phyloP scores from a whole-genome alignment of 106 monocot genomes.

The Dendrobium huoshanense region DNA sequence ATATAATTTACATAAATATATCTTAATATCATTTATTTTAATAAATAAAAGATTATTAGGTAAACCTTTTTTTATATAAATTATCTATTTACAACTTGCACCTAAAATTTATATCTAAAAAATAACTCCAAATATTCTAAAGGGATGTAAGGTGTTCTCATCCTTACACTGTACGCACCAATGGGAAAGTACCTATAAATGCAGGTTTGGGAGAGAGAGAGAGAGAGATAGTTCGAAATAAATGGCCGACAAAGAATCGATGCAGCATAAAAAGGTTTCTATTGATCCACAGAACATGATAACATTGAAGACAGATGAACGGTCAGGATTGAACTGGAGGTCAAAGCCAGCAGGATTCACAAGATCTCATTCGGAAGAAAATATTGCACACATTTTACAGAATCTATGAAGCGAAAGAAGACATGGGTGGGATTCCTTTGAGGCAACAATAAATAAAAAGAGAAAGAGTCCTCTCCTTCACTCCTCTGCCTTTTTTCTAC shows the following conservation, averaged over 20 bases:
- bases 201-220: no score
- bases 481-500: background rate
- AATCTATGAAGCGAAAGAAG: background rate
- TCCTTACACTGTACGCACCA: no score
- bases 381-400: background rate
- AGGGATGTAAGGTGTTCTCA: no score
- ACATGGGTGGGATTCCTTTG: background rate
- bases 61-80: no score
- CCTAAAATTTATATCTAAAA: no score
- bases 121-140: no score
- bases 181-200: no score
- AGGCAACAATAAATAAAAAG: background rate
- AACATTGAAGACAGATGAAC: background rate
- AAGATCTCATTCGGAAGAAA: background rate
- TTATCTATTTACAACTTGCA: no score
- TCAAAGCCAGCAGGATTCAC: slow-evolving; percentile 5
- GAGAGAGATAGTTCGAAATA: background rate
- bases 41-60: no score
- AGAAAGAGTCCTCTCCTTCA: no score
- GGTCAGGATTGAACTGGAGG: background rate
- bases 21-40: no score
- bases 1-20: no score
- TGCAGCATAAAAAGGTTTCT: background rate
- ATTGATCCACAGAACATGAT: background rate
- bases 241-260: slow-evolving; percentile 6